A percentile compares a stretch with the other conserved stretches of the same genome.
Evolutionary conservation across 768 basidiomycete genomes (phyloP).

Genomic region (Mycena epipterygia): DNA sequence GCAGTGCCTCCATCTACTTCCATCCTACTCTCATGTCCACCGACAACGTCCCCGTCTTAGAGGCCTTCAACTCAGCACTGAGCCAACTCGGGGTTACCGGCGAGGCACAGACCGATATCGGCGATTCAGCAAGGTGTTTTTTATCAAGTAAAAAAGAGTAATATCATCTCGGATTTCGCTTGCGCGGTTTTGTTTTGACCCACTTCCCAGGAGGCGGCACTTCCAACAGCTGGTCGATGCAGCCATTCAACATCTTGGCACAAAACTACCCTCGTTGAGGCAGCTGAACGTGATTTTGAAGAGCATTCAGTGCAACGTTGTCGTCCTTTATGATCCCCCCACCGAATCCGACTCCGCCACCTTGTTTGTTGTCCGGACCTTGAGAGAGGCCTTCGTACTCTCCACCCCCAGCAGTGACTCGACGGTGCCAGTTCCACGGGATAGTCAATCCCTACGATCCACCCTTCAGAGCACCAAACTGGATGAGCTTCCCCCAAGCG

Average conservation of each 20-base stretch:
- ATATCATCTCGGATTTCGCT: not conserved
- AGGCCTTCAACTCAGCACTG: too few relatives aligned
- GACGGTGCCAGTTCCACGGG: not conserved
- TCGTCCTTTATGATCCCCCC: not conserved
- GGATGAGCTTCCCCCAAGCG: not conserved
- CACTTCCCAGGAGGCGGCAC: not conserved
- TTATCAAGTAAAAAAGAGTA: not conserved
- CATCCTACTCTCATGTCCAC: too few relatives aligned
- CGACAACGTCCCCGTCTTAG: too few relatives aligned
- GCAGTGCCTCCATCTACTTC: too few relatives aligned
- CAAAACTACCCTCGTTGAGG: not conserved
- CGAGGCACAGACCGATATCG: not conserved
- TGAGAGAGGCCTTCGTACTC: not conserved
- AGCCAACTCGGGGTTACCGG: not conserved
- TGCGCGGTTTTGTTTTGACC: not conserved
- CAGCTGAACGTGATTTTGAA: not conserved
- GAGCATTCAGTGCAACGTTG: not conserved
- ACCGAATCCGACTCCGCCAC: not conserved
- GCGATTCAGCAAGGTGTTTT: not conserved
- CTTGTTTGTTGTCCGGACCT: not conserved
- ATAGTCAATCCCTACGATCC: not conserved
- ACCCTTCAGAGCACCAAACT: not conserved
- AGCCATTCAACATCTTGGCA: not conserved
- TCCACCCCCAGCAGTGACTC: not conserved
- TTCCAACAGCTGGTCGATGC: not conserved